Evolutionary conservation across 495 filamentous ascomycete species (phyloP).

Genomic region (Oleoguttula mirabilis): DNA sequence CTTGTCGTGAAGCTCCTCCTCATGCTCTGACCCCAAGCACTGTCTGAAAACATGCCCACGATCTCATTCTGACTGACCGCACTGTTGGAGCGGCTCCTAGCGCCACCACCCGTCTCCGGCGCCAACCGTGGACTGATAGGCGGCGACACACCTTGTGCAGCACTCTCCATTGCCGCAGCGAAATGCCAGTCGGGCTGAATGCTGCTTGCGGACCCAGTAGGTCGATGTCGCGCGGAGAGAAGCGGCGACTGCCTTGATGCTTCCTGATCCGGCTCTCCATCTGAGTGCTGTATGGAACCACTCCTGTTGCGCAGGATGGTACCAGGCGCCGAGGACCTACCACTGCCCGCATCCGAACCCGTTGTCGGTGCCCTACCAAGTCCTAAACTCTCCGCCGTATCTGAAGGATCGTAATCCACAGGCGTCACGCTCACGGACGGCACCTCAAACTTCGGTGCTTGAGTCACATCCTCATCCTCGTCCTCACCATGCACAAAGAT

Average conservation of each 20-base stretch:
- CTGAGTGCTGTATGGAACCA: constrained; percentile 29
- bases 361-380: constrained; percentile 14
- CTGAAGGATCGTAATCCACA: constrained; percentile 11
- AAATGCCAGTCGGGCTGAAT: constrained; percentile 29
- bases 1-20: constrained; percentile 73
- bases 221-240: constrained; percentile 19
- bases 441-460: constrained; percentile 23
- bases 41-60: constrained; percentile 68
- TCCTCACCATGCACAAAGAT: constrained; percentile 68
- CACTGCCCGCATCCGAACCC: constrained; percentile 20
- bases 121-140: constrained; percentile 22
- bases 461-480: constrained; percentile 27
- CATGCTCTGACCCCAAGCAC: constrained; percentile 86
- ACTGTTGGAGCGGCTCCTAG: constrained; percentile 46
- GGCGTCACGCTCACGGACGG: constrained; percentile 23
- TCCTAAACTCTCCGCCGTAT: constrained; percentile 4
- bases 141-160: constrained; percentile 24
- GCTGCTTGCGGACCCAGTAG: constrained; percentile 15
- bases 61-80: constrained; percentile 66
- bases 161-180: constrained; percentile 21
- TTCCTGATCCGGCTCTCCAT: constrained; percentile 15
- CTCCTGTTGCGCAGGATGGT: constrained; percentile 24
- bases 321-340: constrained; percentile 15
- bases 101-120: constrained; percentile 17
- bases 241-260: constrained; percentile 10